Conservation (phyloP, 2,329 filamentous ascomycete species). For the Fonsecaea pedrosoi region DNA sequence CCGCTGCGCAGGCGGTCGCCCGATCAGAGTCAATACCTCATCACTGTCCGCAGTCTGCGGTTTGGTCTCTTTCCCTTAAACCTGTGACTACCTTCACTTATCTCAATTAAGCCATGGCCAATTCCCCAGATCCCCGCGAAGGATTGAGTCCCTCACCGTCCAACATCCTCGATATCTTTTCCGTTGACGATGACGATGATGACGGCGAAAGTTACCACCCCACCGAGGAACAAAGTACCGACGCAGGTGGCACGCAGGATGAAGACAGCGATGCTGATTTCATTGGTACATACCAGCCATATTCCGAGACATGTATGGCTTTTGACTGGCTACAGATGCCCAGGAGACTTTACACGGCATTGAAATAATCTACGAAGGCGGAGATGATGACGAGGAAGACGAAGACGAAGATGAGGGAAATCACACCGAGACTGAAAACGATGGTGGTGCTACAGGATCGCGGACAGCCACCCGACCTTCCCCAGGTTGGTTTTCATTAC, state of each 20-base stretch:
- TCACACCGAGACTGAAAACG: slow-evolving; percentile 47
- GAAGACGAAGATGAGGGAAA: slow-evolving; percentile 71
- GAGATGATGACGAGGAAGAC: slow-evolving; percentile 68
- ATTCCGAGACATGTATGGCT: not conserved
- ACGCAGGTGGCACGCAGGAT: slow-evolving; percentile 24
- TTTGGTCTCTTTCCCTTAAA: slow-evolving; percentile 6
- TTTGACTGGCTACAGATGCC: slow-evolving; percentile 33
- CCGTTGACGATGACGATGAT: slow-evolving; percentile 37
- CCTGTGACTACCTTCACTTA: not conserved
- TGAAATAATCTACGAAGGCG: slow-evolving; percentile 45
- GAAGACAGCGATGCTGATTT: slow-evolving; percentile 34
- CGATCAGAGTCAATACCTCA: slow-evolving; percentile 16
- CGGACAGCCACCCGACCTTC: slow-evolving; percentile 32
- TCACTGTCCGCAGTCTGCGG: slow-evolving; percentile 6
- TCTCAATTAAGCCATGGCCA: slow-evolving; percentile 32
- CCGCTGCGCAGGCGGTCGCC: not conserved
- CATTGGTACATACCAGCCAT: slow-evolving; percentile 23
- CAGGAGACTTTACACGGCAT: slow-evolving; percentile 36
- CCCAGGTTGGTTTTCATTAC: slow-evolving; percentile 23
- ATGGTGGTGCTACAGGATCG: slow-evolving; percentile 13
- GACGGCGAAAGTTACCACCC: slow-evolving; percentile 35
- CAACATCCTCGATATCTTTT: slow-evolving; percentile 36
- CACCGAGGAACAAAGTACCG: slow-evolving; percentile 31
- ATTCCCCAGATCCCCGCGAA: slow-evolving; percentile 30
- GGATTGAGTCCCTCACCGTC: slow-evolving; percentile 33